Evolutionary conservation across 495 filamentous ascomycete species (phyloP).

Genomic region (Cercophora sp.): DNA sequence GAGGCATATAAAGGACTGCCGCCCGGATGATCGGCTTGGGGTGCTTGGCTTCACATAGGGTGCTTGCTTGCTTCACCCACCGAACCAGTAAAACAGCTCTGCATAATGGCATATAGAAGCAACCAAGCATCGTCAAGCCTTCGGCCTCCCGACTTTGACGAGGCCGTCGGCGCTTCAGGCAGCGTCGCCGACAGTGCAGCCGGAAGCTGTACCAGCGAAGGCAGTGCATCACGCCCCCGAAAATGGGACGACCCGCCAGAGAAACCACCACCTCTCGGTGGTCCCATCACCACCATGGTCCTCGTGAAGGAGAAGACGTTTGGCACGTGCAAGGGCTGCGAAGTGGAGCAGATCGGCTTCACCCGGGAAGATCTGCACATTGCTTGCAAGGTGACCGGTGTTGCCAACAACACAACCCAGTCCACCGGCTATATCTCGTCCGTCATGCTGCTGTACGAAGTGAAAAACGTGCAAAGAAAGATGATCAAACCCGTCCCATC

Average conservation of each 20-base stretch:
- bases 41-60: no score
- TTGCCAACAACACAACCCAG: background rate
- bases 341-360: conserved; percentile 15
- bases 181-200: background rate
- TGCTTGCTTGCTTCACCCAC: no score
- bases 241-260: conserved; percentile 28
- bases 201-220: conserved; percentile 5
- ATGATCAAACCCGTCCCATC: background rate
- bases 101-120: no score
- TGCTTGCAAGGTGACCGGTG: conserved; percentile 2
- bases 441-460: conserved; percentile 4
- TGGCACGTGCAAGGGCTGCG: conserved; percentile 2
- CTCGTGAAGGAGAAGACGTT: conserved; percentile 6
- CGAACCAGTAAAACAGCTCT: no score
- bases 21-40: no score
- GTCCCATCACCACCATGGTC: conserved; percentile 17
- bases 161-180: background rate
- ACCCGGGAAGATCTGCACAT: conserved; percentile 17
- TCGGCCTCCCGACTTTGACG: background rate
- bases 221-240: background rate
- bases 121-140: no score
- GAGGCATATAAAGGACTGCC: no score
- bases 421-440: background rate
- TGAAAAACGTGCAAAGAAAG: background rate
- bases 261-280: conserved; percentile 7